Evolutionary conservation across 495 filamentous ascomycete species (phyloP).

Genomic region (Glonium stellatum): DNA sequence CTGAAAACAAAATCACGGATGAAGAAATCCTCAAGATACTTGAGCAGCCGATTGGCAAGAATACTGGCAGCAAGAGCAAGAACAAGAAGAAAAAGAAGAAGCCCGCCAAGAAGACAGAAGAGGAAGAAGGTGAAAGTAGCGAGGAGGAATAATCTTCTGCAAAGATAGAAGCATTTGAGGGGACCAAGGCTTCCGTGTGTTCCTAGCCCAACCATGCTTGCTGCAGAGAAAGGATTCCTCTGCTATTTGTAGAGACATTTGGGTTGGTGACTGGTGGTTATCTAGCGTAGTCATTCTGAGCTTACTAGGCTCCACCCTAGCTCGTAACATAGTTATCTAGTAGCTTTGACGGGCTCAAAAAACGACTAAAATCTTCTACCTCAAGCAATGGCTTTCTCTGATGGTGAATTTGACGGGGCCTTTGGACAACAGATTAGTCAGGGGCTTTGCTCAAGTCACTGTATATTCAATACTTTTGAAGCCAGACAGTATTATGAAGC

Average conservation of each 20-base stretch:
- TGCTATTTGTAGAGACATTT: neutral
- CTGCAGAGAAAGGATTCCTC: neutral
- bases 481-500: too few relatives aligned
- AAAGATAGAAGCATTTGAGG: slow-evolving; percentile 1
- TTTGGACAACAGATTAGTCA: neutral
- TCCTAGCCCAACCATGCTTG: slow-evolving; percentile 15
- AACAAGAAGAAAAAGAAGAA: slow-evolving; percentile 92
- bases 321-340: neutral
- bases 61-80: slow-evolving; percentile 65
- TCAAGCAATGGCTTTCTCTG: neutral
- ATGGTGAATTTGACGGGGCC: neutral
- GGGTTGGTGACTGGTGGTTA: neutral
- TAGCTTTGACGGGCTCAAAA: neutral
- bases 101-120: slow-evolving; percentile 60
- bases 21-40: slow-evolving; percentile 91
- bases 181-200: neutral
- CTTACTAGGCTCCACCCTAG: neutral
- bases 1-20: slow-evolving; percentile 95
- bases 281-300: neutral
- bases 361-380: neutral
- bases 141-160: slow-evolving; percentile 50
- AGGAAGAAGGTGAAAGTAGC: slow-evolving; percentile 45
- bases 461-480: too few relatives aligned
- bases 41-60: slow-evolving; percentile 71
- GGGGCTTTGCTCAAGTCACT: neutral